Evolutionary conservation across 805 yeast species (phyloP).

Genomic region (Yarrowia keelungensis): DNA sequence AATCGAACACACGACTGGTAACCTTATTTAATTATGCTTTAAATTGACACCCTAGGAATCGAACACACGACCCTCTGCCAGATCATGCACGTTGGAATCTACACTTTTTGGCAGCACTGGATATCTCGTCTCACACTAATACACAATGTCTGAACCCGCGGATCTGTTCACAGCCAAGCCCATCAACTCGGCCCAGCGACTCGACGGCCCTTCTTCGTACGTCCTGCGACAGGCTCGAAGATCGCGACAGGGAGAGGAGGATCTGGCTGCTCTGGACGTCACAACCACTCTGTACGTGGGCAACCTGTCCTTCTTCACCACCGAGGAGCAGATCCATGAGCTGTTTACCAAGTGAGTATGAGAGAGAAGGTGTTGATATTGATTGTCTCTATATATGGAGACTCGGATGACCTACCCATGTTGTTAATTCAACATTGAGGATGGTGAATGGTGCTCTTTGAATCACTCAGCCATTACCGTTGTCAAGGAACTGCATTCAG

Average conservation of each 20-base stretch:
- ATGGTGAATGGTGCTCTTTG: no score
- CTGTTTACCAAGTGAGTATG: slow-evolving; percentile 69
- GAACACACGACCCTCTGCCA: slow-evolving; percentile 1
- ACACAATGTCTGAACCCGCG: slow-evolving; percentile 40
- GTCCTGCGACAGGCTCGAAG: slow-evolving; percentile 49
- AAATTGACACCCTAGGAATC: background rate
- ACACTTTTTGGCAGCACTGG: slow-evolving; percentile 22
- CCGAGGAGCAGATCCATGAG: slow-evolving; percentile 94
- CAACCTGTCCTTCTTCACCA: slow-evolving; percentile 84
- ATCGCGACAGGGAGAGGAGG: slow-evolving; percentile 54
- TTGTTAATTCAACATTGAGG: no score
- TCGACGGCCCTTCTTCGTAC: slow-evolving; percentile 50
- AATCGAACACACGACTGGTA: no score
- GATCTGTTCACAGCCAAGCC: slow-evolving; percentile 38
- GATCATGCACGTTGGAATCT: slow-evolving; percentile 10
- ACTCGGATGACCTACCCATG: no score
- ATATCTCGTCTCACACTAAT: slow-evolving; percentile 8
- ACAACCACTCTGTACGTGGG: slow-evolving; percentile 90
- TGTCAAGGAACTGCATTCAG: no score
- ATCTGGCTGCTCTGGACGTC: slow-evolving; percentile 67
- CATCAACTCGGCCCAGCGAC: slow-evolving; percentile 50
- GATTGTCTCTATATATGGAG: no score
- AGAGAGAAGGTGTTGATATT: no score
- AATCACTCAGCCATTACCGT: no score
- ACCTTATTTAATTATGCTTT: no score